Conservation (phyloP, 148 eudicot species). For the Arbutus unedo region DNA sequence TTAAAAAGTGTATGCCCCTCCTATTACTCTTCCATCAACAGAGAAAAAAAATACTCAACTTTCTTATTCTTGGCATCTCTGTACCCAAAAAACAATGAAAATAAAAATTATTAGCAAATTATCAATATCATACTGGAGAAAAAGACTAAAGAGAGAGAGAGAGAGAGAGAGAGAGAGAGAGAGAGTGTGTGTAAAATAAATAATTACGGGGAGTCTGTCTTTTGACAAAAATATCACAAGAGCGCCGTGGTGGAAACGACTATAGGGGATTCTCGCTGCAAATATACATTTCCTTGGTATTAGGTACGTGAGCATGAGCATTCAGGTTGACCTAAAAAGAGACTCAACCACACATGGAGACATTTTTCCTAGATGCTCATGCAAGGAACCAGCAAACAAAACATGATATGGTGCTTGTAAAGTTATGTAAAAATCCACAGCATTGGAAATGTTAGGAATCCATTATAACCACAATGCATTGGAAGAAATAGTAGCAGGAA, state of each 20-base stretch:
- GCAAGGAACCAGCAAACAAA: background rate
- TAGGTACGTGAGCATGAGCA: background rate
- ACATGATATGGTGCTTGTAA: constrained; percentile 1
- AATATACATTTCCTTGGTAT: background rate
- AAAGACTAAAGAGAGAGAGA: background rate
- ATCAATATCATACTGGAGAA: no score
- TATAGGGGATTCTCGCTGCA: background rate
- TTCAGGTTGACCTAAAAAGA: background rate
- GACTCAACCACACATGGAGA: background rate
- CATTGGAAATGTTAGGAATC: background rate
- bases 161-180: background rate
- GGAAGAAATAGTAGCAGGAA: background rate
- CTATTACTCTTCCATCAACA: no score
- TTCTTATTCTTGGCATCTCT: no score
- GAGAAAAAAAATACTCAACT: no score
- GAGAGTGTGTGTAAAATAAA: background rate
- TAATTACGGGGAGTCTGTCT: background rate
- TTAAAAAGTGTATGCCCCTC: no score
- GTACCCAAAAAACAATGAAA: no score
- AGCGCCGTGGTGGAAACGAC: background rate
- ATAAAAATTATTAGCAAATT: background rate
- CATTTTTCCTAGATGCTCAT: background rate
- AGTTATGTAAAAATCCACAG: background rate
- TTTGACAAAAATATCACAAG: background rate
- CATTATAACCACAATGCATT: no score